Percentiles rank a stretch among this genome's conserved stretches.
Conservation (phyloP, 2,329 filamentous ascomycete species). For the Alternaria atra region DNA sequence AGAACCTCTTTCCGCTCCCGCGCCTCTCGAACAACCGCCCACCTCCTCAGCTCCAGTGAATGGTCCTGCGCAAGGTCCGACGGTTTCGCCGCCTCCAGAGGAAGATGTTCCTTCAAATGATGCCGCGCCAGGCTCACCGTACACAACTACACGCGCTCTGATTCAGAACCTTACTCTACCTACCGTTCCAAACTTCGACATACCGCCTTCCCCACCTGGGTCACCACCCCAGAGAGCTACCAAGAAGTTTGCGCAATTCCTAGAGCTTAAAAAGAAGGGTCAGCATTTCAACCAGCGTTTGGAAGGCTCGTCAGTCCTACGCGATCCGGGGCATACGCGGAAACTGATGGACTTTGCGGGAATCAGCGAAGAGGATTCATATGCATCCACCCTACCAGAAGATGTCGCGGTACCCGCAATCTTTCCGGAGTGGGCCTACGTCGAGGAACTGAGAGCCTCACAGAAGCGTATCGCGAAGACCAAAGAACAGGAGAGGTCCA, state of each 20-base stretch:
- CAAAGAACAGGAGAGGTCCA: constrained; percentile 44
- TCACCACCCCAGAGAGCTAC: constrained; percentile 59
- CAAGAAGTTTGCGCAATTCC: constrained; percentile 76
- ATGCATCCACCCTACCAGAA: constrained; percentile 65
- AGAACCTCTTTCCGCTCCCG: constrained; percentile 15
- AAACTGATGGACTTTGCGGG: constrained; percentile 77
- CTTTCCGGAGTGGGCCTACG: constrained; percentile 56
- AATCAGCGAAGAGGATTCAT: constrained; percentile 66
- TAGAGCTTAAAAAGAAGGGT: constrained; percentile 78
- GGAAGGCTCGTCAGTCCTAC: constrained; percentile 70
- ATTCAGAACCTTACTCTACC: constrained; percentile 79
- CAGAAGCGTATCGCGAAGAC: constrained; percentile 50
- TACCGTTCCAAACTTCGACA: constrained; percentile 73
- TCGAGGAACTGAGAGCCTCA: constrained; percentile 53
- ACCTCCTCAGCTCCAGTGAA: constrained; percentile 23
- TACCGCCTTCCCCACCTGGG: constrained; percentile 76
- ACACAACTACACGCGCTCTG: constrained; percentile 70
- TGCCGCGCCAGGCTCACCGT: constrained; percentile 65
- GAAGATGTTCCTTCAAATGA: constrained; percentile 25
- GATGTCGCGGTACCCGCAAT: constrained; percentile 50
- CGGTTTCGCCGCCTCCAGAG: constrained; percentile 29
- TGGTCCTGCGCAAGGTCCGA: constrained; percentile 42
- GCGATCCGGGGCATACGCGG: constrained; percentile 76
- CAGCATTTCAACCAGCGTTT: constrained; percentile 82
- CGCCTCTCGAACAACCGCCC: constrained; percentile 17